Evolutionary conservation across 2,329 filamentous ascomycete species (phyloP), one percentile per base, ranked within the genome.

Genomic region (Monilinia aucupariae): DNA sequence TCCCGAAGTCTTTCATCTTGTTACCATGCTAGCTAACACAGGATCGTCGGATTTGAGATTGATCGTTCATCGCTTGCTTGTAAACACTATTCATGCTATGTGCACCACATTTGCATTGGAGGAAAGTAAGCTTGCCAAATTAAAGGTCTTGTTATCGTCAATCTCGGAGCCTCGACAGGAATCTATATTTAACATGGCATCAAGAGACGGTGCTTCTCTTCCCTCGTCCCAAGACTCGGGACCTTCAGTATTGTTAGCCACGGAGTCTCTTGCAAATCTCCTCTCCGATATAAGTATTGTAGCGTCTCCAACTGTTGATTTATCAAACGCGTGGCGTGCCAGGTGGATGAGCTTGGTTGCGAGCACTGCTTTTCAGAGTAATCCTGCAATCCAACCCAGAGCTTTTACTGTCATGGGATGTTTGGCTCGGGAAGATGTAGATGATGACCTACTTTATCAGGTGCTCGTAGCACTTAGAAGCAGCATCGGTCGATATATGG

Each of bases 311-410:
- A 85, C 85, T 0, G 75, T 84, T 10, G 85, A 89, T 68, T 78
- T 86, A 69, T 82, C 85, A 27, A 89, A 89, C 69, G 81, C 83
- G 20, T 89, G 86, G 86, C 82, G 86, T 32, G 86, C 86, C 25
- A 81, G 86, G 25, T 89, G 86, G 86, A 89, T 89, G 86, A 88
- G 85, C 69, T 76, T 89, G 27, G 85, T 89, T 47, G 85, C 86
- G 20, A 89, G 86, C 71, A 89, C 86, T 12, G 86, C 86, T 0
- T 89, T 89, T 71, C 86, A 89, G 71, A 88, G 86, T 71, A 89
- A 89, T 70, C 86, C 86, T 10, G 85, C 86, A 2, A 86, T 89
- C 62, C 86, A 89, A 67, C 85, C 86, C 7, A 78, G 85, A 25
- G 86, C 86, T 1, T 89, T 89, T 69, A 82, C 85, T 2, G 86